Base-by-base conservation (phyloP, 2,329 filamentous ascomycete species). In the Xylaria sp. region DNA sequence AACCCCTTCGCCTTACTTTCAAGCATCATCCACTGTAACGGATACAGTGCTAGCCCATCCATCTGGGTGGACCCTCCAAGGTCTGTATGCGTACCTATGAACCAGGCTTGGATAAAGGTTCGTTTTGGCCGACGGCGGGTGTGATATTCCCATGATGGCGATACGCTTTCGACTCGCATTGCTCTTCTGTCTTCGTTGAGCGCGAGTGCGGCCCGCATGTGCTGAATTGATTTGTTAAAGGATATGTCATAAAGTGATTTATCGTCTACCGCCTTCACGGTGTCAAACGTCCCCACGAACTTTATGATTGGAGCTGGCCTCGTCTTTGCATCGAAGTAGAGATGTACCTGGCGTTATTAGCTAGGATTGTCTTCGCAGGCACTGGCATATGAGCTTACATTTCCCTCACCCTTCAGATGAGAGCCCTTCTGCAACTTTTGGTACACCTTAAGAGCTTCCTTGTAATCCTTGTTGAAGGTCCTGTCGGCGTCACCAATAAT, bases 21-120 rank as follows among this genome's bases (percentile, higher is more conserved):
- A 13, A 60, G 28, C 12, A 60, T 34, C 44, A 60, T 60, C 57
- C 44, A 60, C 28, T 60, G 57, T 9, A 60, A 28, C 28, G 44
- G 57, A 23, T 60, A 50, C 8, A 60, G 57, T 15, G 57, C 41
- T 25, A 60, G 31, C 6, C 57, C 44, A n/a, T 60, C 57, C 28
- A 25, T 37, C 28, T 37, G 3, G n/a, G 57, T 6, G 1, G 57
- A 60, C 18, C 57, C 57, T 50, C 57, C 44, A 18, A 60, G 20
- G n/a, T 60, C 44, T 23, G 4, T 60, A 18, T 60, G 57, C 18
- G 28, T 25, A 13, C 44, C 44, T 10, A 60, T n/a, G 28, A 60
- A 60, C 57, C 28, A 60, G 44, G 57, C 57, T 50, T 60, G 44
- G 46, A 60, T 18, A n/a, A 60, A 60, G 44, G 18, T 60, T 50